Evolutionary conservation across 1,284 basidiomycete genomes (phyloP).

Genomic region (Microbotryum intermedium): DNA sequence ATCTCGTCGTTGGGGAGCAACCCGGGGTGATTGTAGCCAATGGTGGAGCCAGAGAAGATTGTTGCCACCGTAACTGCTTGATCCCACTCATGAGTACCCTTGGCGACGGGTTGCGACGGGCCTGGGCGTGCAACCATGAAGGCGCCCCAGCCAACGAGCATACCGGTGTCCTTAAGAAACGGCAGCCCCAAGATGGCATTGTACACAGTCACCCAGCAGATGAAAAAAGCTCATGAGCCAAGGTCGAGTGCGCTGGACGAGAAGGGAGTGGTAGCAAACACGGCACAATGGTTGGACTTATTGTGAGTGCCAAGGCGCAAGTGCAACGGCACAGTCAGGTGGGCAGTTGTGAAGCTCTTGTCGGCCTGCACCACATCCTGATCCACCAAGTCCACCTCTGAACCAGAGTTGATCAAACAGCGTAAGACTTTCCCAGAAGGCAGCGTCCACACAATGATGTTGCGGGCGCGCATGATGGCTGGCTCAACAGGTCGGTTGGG

Average conservation of each 20-base stretch:
- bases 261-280: neutral
- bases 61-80: neutral
- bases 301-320: neutral
- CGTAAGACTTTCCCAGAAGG: too few relatives aligned
- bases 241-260: neutral
- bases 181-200: slow-evolving; percentile 6
- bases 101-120: neutral
- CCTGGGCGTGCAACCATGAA: neutral
- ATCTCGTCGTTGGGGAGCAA: neutral
- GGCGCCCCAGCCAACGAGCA: neutral
- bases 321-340: neutral
- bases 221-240: neutral
- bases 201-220: neutral
- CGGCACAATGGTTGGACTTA: neutral
- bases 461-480: too few relatives aligned
- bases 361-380: neutral
- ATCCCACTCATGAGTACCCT: neutral
- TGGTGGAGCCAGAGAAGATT: neutral
- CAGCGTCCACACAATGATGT: too few relatives aligned
- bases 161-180: neutral
- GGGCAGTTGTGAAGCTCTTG: neutral
- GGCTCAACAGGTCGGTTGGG: too few relatives aligned
- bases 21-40: neutral
- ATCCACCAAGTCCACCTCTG: slow-evolving; percentile 2
- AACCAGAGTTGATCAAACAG: slow-evolving; percentile 3